Evolutionary conservation across 1,284 basidiomycete genomes (phyloP), one percentile per base, ranked within the genome.

Genomic region (Boletus holoroseus): DNA sequence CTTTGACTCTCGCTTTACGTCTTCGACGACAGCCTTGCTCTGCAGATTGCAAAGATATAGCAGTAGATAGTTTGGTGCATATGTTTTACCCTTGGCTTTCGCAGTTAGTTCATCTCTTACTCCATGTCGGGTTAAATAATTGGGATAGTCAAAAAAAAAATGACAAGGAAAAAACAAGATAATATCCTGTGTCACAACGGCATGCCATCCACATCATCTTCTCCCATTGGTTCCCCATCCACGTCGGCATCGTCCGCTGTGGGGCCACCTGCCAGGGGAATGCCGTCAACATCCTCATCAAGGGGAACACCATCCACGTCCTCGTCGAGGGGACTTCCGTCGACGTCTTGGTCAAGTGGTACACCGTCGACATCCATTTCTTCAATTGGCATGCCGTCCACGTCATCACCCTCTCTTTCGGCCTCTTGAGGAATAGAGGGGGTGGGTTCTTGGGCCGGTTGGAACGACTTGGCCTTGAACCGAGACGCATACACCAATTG

Each of bases 391-490:
- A 57, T 51, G 26, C 72, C 75, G 63, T 65, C 70, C 18, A 70
- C 57, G 31, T 71, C 70, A 28, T 70, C 71, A 26, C 64, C 63
- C 42, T 69, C 76, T 47, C 74, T 74, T 9, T 68, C 72, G 7
- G 60, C 60, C n/a, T 64, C 67, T 48, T 70, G 65, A 34, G 69
- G 49, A 46, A 62, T 57, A 40, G 63, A 60, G 32, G 61, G 58
- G 20, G 56, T 53, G 16, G 63, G 61, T 27, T 73, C 76, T 22
- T 71, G 72, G 0, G 89, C 88, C 4, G 83, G 81, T 58, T 85
- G 82, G 72, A 91, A 91, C 12, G 83, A 76, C 62, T 80, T 86
- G 7, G 81, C 73, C 67, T 91, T 94, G 77, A 94, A 94, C 49
- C 80, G 80, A 28, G 81, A 81, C 12, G 75, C 64, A 47, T 77